Evolutionary conservation across 352 stramenopile species (phyloP), one percentile per base, ranked within the genome.

Genomic region (Globisporangium middletonii): DNA sequence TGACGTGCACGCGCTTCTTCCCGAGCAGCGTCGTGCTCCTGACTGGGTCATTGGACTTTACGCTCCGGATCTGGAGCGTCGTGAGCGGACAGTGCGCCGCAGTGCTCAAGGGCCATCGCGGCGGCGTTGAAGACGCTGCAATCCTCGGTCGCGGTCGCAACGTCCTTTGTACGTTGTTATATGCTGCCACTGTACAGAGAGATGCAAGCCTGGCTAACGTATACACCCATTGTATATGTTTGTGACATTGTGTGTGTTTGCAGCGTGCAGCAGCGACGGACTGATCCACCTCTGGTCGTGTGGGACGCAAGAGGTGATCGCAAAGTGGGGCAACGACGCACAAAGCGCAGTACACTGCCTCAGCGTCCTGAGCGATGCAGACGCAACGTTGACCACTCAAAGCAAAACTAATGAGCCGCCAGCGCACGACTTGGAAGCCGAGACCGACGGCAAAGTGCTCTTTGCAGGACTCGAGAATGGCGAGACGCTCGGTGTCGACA

Each of bases 41-140:
- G 2, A 88, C 82, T 0, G 77, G 72, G 0, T 86, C 79, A n/a
- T 44, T 89, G 35, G 82, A 92, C 64, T 84, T 89, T 35, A 87
- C 73, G 45, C 61, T 92, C 43, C 73, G 77, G 19, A 86, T 92
- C 37, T 92, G 79, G 79, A 86, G 72, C 41, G 53, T 75, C 0
- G 58, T 71, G 19, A 60, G 23, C 4, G 80, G 75, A 8, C 68
- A 57, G 4, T 90, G 79, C 44, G 82, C 72, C 3, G 79, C 76
- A 1, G 72, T 86, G 33, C 53, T 92, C 23, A 77, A 75, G 42
- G 77, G 82, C 49, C 82, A 89, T 60, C 53, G 48, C 5, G 75
- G 82, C 12, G 77, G 79, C 12, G 56, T 92, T 23, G 67, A 75
- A 48, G 79, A 88, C 59, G 58, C 79, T 3, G 77, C 66, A 2